These are phyloP conservation scores for Talaromyces wortmannii DNA, from an alignment of 495 filamentous ascomycete genomes.

Conservation along the genomic window DNA sequence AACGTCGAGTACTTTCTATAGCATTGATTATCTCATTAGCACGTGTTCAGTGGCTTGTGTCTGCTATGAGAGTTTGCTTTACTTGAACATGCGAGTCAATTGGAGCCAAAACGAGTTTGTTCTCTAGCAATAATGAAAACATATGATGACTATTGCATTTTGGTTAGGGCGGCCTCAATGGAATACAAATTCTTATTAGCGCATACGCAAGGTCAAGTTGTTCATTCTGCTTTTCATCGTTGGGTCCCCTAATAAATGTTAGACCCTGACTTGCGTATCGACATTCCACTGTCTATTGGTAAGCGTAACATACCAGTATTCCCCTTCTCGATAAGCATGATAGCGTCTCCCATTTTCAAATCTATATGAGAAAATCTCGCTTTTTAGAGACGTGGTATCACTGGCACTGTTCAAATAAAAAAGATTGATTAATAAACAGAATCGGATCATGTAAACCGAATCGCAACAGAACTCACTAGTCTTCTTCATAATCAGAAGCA, in stretches of 20 bases:
- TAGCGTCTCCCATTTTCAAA: slow-evolving; percentile 60
- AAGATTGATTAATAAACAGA: slow-evolving; percentile 14
- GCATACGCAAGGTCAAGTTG: slow-evolving; percentile 17
- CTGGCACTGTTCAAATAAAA: slow-evolving; percentile 15
- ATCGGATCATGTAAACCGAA: not conserved
- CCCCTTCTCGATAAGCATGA: slow-evolving; percentile 55
- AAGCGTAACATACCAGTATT: slow-evolving; percentile 30
- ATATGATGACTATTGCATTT: slow-evolving; percentile 27
- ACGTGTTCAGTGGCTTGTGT: slow-evolving; percentile 2
- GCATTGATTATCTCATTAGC: slow-evolving; percentile 4
- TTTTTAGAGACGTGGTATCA: slow-evolving; percentile 12
- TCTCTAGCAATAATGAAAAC: slow-evolving; percentile 43
- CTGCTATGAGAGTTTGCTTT: not conserved
- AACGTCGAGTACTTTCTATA: slow-evolving; percentile 41
- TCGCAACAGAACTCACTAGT: slow-evolving; percentile 4
- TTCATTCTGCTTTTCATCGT: slow-evolving; percentile 20
- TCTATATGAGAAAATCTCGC: slow-evolving; percentile 13
- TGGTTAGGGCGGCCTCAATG: not conserved
- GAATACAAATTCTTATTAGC: slow-evolving; percentile 16
- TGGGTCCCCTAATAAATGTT: slow-evolving; percentile 13
- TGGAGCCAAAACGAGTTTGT: slow-evolving; percentile 43
- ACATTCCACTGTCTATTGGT: not conserved
- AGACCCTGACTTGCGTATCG: not conserved
- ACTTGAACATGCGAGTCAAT: slow-evolving; percentile 24
- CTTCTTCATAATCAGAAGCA: slow-evolving; percentile 16